Evolutionary conservation across 2,329 filamentous ascomycete species (phyloP).

Genomic region (Aotearoamyces nothofagi): DNA sequence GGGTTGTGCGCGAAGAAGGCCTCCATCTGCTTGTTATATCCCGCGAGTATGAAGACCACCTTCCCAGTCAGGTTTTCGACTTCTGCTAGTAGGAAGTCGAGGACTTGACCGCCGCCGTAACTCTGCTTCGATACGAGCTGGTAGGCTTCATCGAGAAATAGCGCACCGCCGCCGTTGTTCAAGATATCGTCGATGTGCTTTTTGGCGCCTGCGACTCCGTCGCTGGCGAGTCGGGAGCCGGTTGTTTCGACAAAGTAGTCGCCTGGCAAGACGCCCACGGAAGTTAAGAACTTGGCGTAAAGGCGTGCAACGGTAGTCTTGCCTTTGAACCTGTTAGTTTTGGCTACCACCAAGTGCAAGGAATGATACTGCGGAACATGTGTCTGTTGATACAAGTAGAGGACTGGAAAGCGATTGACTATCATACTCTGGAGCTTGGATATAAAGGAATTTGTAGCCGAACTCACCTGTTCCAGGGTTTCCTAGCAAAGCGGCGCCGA

Average conservation of each 20-base stretch:
- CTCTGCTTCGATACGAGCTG: constrained; percentile 48
- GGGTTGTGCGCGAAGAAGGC: constrained; percentile 61
- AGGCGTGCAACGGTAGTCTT: constrained; percentile 57
- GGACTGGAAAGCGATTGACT: too few relatives aligned
- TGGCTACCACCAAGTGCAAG: background rate
- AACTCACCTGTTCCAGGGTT: constrained; percentile 57
- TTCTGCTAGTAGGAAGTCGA: constrained; percentile 59
- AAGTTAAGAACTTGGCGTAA: constrained; percentile 49
- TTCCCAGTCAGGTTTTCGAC: constrained; percentile 58
- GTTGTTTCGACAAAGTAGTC: constrained; percentile 48
- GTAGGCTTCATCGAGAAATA: constrained; percentile 73
- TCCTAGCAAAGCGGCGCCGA: constrained; percentile 47
- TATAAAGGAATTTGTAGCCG: too few relatives aligned
- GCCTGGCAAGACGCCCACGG: constrained; percentile 47
- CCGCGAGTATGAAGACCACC: constrained; percentile 57
- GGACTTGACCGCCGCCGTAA: constrained; percentile 39
- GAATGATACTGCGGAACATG: too few relatives aligned
- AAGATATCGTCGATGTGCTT: constrained; percentile 39
- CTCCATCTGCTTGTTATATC: constrained; percentile 64
- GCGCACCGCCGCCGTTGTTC: constrained; percentile 49
- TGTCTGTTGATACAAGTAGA: too few relatives aligned
- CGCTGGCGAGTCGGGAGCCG: constrained; percentile 47
- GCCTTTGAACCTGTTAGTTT: constrained; percentile 42
- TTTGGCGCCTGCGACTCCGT: constrained; percentile 42
- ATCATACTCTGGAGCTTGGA: background rate